Percentiles rank a stretch among this genome's conserved stretches.
Conservation (phyloP, 1,139 yeast species). For the Diutina mesorugosa region DNA sequence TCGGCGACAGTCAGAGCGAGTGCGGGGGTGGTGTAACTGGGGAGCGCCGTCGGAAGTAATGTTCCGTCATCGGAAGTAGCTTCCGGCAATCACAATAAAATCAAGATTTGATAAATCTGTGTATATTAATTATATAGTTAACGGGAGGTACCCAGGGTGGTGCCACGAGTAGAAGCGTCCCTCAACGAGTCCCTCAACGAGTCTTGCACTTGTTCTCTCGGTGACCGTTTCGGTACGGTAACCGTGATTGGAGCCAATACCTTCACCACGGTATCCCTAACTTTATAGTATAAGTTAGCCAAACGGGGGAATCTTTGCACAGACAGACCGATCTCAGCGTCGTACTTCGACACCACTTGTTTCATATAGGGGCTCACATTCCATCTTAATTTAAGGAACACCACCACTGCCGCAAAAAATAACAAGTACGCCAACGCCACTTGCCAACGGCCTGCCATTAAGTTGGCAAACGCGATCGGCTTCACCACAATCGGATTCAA, state of each 20-base stretch:
- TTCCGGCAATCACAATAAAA: no score
- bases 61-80: not conserved
- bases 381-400: slow-evolving; percentile 33
- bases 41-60: no score
- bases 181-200: not conserved
- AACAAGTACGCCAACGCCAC: slow-evolving; percentile 9
- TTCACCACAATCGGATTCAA: slow-evolving; percentile 10
- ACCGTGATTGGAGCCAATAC: not conserved
- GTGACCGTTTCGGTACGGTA: not conserved
- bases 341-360: slow-evolving; percentile 25
- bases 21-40: not conserved
- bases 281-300: not conserved
- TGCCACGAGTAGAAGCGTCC: not conserved
- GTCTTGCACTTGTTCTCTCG: not conserved
- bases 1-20: not conserved
- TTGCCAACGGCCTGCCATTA: slow-evolving; percentile 10
- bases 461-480: slow-evolving; percentile 13
- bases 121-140: no score
- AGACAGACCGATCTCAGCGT: slow-evolving; percentile 16
- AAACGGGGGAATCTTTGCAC: not conserved
- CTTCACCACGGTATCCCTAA: not conserved
- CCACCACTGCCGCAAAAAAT: slow-evolving; percentile 17
- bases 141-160: not conserved
- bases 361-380: slow-evolving; percentile 29
- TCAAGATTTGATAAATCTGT: no score